Evolutionary conservation across 2,329 filamentous ascomycete genomes (phyloP), one percentile per base, ranked within the genome.

Genomic region (Aspergillus quadricinctus): DNA sequence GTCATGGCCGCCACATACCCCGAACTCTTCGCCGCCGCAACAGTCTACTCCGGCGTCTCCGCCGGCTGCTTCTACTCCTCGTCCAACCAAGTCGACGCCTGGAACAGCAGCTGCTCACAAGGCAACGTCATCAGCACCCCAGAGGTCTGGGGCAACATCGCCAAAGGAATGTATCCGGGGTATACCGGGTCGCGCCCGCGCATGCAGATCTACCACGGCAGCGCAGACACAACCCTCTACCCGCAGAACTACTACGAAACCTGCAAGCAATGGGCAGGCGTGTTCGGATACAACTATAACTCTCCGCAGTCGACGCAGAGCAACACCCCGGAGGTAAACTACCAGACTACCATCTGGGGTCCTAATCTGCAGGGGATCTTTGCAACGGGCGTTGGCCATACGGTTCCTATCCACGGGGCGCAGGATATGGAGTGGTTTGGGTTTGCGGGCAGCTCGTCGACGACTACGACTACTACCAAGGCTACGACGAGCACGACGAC

Each of bases 191-290:
- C 74, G 0, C 73, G 80, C 2, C 82, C 83, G 2, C 77, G 75
- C 54, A 81, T 86, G 77, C 80, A 83, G 66, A 77, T 85, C 64
- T 85, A 80, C 72, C 83, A 85, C 64, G 83, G 83, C 43, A 78
- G 77, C 40, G 69, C 66, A 2, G 83, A 85, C 64, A 69, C 68
- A 10, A 82, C 77, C 0, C 72, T 85, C 9, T 72, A 74, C 51
- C 78, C 78, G 17, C 75, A 77, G 62, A 85, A 85, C 69, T 83
- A 83, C 64, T 68, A 82, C 41, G 83, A 86, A 72, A 79, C 79
- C 52, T 78, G 82, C 65, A 83, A 83, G 74, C 75, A 83, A 70
- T 83, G 81, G 80, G 76, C 79, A 0, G 77, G 74, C 19, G 76
- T 83, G 1, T 77, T 81, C 53, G 80, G 79, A 5, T 65, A 67